phyloP scores from a whole-genome alignment of 306 rosid genomes.

The Trichosanthes truncata region DNA sequence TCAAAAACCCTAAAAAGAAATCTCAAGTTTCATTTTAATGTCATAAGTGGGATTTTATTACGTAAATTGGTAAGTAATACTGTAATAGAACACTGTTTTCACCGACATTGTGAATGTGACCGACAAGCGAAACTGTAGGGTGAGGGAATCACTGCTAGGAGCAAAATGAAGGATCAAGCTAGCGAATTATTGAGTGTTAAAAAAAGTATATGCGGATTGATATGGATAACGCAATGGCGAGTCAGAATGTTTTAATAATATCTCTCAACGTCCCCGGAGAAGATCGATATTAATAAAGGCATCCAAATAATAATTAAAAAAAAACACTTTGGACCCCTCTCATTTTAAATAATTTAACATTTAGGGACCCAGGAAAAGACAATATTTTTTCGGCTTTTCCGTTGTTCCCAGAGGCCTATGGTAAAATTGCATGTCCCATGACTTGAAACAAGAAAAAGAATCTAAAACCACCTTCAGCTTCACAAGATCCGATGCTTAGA shows the following conservation, averaged over 20 bases:
- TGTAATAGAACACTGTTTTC: neutral
- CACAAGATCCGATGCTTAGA: neutral
- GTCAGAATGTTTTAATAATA: neutral
- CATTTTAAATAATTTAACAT: neutral
- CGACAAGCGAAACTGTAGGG: neutral
- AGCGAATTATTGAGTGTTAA: neutral
- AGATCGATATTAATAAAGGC: neutral
- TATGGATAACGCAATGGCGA: neutral
- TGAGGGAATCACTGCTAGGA: neutral
- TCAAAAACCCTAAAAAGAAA: neutral
- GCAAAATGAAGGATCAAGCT: neutral
- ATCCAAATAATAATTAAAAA: neutral
- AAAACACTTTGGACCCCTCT: neutral
- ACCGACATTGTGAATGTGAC: constrained; percentile 6
- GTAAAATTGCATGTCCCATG: constrained; percentile 1
- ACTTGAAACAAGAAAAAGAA: neutral
- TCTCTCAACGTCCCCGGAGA: neutral
- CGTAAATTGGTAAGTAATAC: neutral
- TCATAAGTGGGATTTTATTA: neutral
- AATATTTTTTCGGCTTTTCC: neutral
- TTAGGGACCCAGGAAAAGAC: neutral
- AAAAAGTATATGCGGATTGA: neutral
- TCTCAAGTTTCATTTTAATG: neutral
- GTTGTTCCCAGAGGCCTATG: neutral
- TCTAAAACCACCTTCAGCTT: neutral